Base-by-base conservation (phyloP, 306 rosid species). In the Vigna unguiculata region DNA sequence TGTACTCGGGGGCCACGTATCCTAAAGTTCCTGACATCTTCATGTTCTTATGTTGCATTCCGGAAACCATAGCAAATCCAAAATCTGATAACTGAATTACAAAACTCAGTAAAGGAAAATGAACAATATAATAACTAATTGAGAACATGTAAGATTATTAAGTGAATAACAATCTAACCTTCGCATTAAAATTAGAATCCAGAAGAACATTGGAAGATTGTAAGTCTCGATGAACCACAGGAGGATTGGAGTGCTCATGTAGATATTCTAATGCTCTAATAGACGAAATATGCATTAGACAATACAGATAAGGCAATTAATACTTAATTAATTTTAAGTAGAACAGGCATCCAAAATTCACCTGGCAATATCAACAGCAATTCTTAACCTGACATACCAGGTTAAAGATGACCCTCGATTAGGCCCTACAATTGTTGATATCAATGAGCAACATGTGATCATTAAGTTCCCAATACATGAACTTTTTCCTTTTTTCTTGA, bases 331-430 rank as follows among this genome's bases (percentile, higher is more conserved):
- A 30, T 19, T 22, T 60, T n/a, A 7, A 74, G 55, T 10, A 60
- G 19, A 55, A 46, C 43, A 49, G 28, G 74, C 6, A 9, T 40
- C 63, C 59, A 45, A 65, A 71, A 79, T 67, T 81, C 80, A 90
- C 98, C 95, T 86, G 8, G 97, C 95, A 80, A 91, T 85, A 84
- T 90, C 96, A 69, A 91, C 80, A 13, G 97, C 97, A 16, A 94
- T 89, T 86, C 85, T 89, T 83, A 94, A 84, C 41, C 97, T 88
- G 54, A 94, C 84, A 82, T 85, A 67, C 98, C 97, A 94, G 40
- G 92, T 87, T 81, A 94, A 82, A 71, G 85, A 77, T 20, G 93
- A 87, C 71, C 93, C 97, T 3, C 14, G 81, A 69, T 74, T 79
- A 53, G 97, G 89, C 65, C 98, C 98, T 94, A 70, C 34, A 76